Evolutionary conservation across 306 rosid genomes (phyloP), one percentile per base, ranked within the genome.

Genomic region (Gynostemma pentaphyllum): DNA sequence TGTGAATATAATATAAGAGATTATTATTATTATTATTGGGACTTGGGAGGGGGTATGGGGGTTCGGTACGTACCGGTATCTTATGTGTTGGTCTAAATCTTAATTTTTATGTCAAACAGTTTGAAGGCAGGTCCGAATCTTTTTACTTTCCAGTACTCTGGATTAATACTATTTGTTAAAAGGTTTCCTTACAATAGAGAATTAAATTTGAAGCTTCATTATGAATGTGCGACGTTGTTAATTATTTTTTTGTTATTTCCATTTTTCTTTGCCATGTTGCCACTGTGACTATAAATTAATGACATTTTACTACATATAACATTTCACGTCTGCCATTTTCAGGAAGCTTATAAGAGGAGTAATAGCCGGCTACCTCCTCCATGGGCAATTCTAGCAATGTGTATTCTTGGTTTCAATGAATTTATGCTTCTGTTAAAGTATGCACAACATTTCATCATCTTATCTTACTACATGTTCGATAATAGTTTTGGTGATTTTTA

Each of bases 291-390:
- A 28, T 47, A 46, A 64, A 9, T 30, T 29, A 29, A 13, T 0
- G 7, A 8, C 9, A 4, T 46, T 46, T 45, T 5, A 15, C 53
- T 48, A 29, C 55, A 71, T 45, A 28, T 34, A 27, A 36, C 56
- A 32, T 12, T 19, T 13, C 5, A 11, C 26, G 19, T 10, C 36
- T 51, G 45, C 22, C 21, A 51, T 16, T 65, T 44, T 53, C 96
- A 91, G 98, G 98, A 82, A 74, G 98, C 96, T 45, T 68, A 80
- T 74, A 88, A 71, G 85, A 80, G 82, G 36, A 84, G 77, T 72
- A 91, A 83, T 78, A 82, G 80, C 70, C 82, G 96, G 98, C 56
- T 85, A 64, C 98, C 98, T 63, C 95, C 98, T 82, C 86, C 87
- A 50, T 91, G 98, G 98, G 81, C 95, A 53, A 87, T 91, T 34